These are phyloP conservation scores for Ceratocystis lukuohia DNA, from an alignment of 2,329 filamentous ascomycete species.

Conservation along the genomic window DNA sequence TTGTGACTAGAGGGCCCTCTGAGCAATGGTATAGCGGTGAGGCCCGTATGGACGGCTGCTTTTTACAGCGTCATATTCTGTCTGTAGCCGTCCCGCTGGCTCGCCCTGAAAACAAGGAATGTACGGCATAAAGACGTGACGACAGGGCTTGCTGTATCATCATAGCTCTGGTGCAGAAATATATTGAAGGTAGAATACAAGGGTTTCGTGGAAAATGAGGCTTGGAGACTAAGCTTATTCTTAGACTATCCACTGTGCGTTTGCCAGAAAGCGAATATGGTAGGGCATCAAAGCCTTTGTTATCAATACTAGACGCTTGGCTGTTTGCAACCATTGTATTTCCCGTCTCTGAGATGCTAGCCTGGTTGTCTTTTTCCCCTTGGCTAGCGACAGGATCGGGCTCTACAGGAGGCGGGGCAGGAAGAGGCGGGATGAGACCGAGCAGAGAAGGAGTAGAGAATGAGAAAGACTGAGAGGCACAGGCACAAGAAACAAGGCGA, in stretches of 20 bases:
- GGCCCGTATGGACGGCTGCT: not conserved
- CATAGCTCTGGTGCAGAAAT: too few species aligned
- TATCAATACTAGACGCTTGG: not conserved
- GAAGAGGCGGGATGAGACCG: too few species aligned
- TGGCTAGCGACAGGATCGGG: too few species aligned
- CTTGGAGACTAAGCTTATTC: not conserved
- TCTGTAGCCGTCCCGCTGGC: not conserved
- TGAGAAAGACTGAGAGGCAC: not conserved
- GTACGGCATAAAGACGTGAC: not conserved
- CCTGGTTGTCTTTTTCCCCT: not conserved
- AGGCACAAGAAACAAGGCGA: not conserved
- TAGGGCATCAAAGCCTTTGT: not conserved
- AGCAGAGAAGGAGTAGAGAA: too few species aligned
- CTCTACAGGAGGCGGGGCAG: too few species aligned
- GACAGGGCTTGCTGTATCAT: not conserved
- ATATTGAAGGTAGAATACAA: too few species aligned
- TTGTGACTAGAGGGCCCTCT: not conserved
- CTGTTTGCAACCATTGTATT: not conserved
- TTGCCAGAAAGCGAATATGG: not conserved
- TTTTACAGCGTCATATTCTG: not conserved
- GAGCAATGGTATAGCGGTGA: not conserved
- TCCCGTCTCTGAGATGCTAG: not conserved
- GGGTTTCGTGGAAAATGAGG: too few species aligned
- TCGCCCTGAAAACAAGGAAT: not conserved
- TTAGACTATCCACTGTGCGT: not conserved